Evolutionary conservation across 225 moss, liverwort and hornwort genomes (phyloP).

Genomic region (Marchantia polymorpha): DNA sequence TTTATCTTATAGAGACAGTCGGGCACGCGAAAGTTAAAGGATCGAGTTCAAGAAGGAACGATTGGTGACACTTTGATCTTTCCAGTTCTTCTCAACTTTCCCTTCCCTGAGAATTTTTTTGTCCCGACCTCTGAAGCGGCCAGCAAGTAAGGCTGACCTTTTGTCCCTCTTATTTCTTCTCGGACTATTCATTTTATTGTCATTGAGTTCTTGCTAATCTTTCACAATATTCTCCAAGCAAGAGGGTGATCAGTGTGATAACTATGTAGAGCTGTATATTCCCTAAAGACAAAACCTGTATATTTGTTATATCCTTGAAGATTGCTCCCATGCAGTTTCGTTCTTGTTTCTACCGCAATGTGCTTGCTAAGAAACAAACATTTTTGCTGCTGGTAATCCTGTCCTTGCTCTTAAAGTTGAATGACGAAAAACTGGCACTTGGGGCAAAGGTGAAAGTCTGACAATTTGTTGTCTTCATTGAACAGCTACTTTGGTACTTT

Average conservation of each 20-base stretch:
- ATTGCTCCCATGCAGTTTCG: too few species aligned
- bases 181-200: not conserved
- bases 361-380: not conserved
- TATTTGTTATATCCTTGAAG: not conserved
- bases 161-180: not conserved
- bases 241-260: not conserved
- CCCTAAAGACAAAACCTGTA: not conserved
- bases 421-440: not conserved
- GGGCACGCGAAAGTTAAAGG: conserved; percentile 14
- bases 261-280: not conserved
- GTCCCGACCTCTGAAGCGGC: conserved; percentile 23
- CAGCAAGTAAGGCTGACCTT: conserved; percentile 21
- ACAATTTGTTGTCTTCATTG: not conserved
- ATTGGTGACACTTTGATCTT: conserved; percentile 24
- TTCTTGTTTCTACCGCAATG: too few species aligned
- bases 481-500: conserved; percentile 28
- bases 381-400: not conserved
- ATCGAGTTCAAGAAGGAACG: conserved; percentile 11
- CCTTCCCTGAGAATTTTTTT: conserved; percentile 12
- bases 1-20: conserved; percentile 7
- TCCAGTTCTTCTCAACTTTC: conserved; percentile 13
- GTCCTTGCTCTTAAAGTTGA: not conserved
- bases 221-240: not conserved
- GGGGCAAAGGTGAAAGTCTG: not conserved
- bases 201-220: not conserved